A percentile compares a stretch with the other conserved stretches of the same genome.
Evolutionary conservation across 78 protist genomes (phyloP).

Genomic region (Dictyostelium discoideum): DNA sequence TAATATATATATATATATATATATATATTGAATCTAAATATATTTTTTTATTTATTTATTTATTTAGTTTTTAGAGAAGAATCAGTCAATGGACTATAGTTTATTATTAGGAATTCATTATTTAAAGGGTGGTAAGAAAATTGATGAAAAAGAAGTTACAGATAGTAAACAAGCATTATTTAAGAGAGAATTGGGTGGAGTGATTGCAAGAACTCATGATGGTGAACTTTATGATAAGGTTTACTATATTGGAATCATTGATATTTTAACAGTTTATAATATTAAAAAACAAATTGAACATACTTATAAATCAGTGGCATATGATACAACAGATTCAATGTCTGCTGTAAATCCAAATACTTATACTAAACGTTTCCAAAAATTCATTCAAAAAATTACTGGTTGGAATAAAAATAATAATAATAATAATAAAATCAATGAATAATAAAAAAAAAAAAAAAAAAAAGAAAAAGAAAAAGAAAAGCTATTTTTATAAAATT

Average conservation of each 20-base stretch:
- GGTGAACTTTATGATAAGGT: conserved; percentile 63
- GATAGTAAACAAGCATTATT: conserved; percentile 15
- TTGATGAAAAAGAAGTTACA: neutral
- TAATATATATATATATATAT: no score
- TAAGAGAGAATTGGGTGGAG: conserved; percentile 54
- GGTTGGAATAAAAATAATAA: conserved; percentile 44
- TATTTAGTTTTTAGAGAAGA: conserved; percentile 57
- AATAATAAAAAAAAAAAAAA: neutral
- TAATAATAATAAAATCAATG: neutral
- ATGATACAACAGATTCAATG: conserved; percentile 63
- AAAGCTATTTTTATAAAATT: no score
- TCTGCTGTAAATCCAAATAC: conserved; percentile 71
- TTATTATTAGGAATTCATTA: conserved; percentile 60
- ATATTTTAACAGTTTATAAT: conserved; percentile 49
- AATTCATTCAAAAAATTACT: conserved; percentile 20
- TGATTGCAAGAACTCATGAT: conserved; percentile 21
- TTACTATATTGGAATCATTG: conserved; percentile 58
- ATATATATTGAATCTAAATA: no score
- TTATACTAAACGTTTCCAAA: conserved; percentile 44
- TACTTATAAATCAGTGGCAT: conserved; percentile 58
- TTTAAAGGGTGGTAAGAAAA: conserved; percentile 28
- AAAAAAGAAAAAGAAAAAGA: neutral
- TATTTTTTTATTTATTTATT: neutral
- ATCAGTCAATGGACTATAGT: conserved; percentile 60
- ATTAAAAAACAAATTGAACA: conserved; percentile 74